Evolutionary conservation across 108 stramenopile species (phyloP).

Genomic region (Thalassiosira profunda): DNA sequence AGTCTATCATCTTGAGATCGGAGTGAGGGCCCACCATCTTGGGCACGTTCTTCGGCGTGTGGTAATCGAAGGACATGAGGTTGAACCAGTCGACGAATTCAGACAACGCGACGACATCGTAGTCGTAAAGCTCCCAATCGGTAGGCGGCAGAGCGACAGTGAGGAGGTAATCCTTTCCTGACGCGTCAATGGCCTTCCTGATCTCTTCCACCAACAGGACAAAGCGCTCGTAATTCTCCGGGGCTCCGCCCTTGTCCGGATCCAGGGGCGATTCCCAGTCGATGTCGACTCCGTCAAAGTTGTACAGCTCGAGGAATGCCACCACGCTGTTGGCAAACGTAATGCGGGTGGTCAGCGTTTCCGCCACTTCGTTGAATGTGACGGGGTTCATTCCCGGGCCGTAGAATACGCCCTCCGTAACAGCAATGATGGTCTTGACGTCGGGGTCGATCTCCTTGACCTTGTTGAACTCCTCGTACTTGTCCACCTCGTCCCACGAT

Average conservation of each 20-base stretch:
- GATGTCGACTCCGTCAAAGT: constrained; percentile 58
- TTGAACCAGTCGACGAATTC: constrained; percentile 59
- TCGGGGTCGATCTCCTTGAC: constrained; percentile 45
- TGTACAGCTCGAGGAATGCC: constrained; percentile 44
- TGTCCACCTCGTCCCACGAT: constrained; percentile 52
- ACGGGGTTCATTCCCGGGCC: constrained; percentile 52
- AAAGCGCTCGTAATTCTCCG: constrained; percentile 47
- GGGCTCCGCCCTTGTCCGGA: constrained; percentile 38
- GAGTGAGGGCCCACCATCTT: constrained; percentile 53
- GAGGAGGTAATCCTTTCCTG: constrained; percentile 37
- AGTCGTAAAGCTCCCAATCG: constrained; percentile 53
- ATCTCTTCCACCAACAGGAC: constrained; percentile 42
- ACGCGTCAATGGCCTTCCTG: constrained; percentile 26
- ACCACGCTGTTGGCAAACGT: constrained; percentile 50
- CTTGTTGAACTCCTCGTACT: constrained; percentile 53
- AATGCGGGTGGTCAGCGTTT: constrained; percentile 35
- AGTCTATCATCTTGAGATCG: constrained; percentile 55
- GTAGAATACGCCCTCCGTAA: constrained; percentile 52
- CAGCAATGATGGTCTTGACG: constrained; percentile 52
- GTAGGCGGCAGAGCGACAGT: constrained; percentile 47
- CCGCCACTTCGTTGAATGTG: constrained; percentile 44
- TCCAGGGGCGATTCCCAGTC: constrained; percentile 56
- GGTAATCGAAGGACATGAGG: constrained; percentile 54
- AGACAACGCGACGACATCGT: constrained; percentile 42
- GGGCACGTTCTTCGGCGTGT: constrained; percentile 50